Evolutionary conservation across 2,329 filamentous ascomycete species (phyloP).

Genomic region (Biscogniauxia sp.): DNA sequence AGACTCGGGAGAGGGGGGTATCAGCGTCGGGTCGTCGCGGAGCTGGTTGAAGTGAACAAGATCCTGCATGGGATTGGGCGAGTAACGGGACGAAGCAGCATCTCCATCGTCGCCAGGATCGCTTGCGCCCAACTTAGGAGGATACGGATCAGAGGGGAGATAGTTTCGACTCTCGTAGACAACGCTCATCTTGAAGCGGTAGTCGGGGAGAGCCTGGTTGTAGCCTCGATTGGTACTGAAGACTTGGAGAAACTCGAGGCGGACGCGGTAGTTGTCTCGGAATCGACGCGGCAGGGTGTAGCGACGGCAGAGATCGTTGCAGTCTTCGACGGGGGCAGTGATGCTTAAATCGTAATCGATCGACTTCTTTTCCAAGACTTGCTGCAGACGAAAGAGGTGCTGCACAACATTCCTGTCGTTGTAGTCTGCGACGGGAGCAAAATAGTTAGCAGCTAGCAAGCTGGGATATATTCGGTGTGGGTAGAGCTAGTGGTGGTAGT

Average conservation of each 20-base stretch:
- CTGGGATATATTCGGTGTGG: slow-evolving; percentile 16
- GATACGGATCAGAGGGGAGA: slow-evolving; percentile 47
- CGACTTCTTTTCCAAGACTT: slow-evolving; percentile 13
- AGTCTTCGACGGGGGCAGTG: slow-evolving; percentile 6
- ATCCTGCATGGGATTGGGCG: slow-evolving; percentile 40
- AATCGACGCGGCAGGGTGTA: slow-evolving; percentile 22
- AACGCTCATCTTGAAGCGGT: slow-evolving; percentile 44
- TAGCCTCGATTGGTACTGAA: slow-evolving; percentile 24
- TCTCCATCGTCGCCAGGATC: slow-evolving; percentile 27
- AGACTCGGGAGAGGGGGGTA: slow-evolving; percentile 17
- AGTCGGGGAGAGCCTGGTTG: slow-evolving; percentile 24
- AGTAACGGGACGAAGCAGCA: slow-evolving; percentile 1
- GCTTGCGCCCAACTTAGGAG: slow-evolving; percentile 41
- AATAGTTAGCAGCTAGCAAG: slow-evolving; percentile 15
- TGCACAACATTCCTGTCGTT: slow-evolving; percentile 10
- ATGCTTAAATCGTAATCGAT: slow-evolving; percentile 16
- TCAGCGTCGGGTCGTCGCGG: slow-evolving; percentile 34
- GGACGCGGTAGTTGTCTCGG: slow-evolving; percentile 33
- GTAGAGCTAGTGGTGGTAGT: too few relatives aligned
- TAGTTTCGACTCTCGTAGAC: slow-evolving; percentile 51
- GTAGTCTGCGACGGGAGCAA: slow-evolving; percentile 13
- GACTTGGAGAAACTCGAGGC: slow-evolving; percentile 42
- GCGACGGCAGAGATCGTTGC: slow-evolving; percentile 19
- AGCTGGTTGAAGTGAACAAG: slow-evolving; percentile 40
- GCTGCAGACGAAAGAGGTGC: slow-evolving; percentile 18